phyloP scores from a whole-genome alignment of 2,329 filamentous ascomycete species.

The Xylariaceae sp. region DNA sequence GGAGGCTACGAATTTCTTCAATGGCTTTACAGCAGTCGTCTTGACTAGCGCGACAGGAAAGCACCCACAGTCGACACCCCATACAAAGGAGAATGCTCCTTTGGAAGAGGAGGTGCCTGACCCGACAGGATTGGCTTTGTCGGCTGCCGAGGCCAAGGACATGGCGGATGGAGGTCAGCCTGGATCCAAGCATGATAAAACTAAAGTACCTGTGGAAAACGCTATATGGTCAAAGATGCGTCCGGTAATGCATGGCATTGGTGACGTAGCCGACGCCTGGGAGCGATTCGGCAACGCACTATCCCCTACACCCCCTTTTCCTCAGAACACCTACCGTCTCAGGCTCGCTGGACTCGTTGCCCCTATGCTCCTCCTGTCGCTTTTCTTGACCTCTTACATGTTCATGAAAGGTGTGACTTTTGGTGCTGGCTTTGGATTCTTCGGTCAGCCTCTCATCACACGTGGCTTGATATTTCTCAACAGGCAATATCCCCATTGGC shows the following conservation, averaged over 20 bases:
- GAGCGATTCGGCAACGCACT: conserved; percentile 45
- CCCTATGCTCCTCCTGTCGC: conserved; percentile 50
- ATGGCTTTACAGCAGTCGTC: conserved; percentile 68
- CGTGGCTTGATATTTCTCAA: conserved; percentile 60
- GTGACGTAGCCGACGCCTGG: conserved; percentile 49
- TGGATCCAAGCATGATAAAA: conserved; percentile 63
- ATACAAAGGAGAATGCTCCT: conserved; percentile 31
- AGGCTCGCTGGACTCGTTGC: conserved; percentile 52
- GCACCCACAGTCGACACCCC: conserved; percentile 64
- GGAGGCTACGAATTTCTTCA: conserved; percentile 78
- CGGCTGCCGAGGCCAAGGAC: conserved; percentile 41
- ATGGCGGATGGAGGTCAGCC: conserved; percentile 47
- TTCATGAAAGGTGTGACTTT: conserved; percentile 66
- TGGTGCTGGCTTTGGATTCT: conserved; percentile 70
- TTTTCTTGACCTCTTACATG: conserved; percentile 57
- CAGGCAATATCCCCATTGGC: conserved; percentile 64
- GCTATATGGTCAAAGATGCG: conserved; percentile 76
- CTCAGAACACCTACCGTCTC: conserved; percentile 48
- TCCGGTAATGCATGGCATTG: conserved; percentile 62
- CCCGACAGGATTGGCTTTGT: conserved; percentile 37
- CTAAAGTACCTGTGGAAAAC: conserved; percentile 73
- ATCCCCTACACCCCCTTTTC: conserved; percentile 64
- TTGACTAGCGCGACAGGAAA: conserved; percentile 75
- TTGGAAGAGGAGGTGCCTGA: conserved; percentile 30
- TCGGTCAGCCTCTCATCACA: conserved; percentile 71